A percentile compares a stretch with the other conserved stretches of the same genome.
Evolutionary conservation across 2,329 filamentous ascomycete species (phyloP).

Genomic region (Colletotrichum siamense): DNA sequence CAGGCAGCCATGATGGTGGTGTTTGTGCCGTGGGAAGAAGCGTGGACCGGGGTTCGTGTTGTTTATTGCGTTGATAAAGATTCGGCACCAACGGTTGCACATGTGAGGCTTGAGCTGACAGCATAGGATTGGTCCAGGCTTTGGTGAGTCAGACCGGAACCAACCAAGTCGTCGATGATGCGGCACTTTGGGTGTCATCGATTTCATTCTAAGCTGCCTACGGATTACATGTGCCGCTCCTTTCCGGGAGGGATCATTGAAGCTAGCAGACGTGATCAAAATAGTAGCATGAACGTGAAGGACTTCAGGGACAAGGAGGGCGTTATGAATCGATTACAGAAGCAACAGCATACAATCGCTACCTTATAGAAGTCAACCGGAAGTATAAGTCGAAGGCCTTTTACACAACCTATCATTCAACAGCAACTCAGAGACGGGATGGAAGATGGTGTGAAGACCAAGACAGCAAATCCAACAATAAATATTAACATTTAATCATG

Average conservation of each 20-base stretch:
- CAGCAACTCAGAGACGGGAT: not conserved
- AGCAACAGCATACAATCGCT: not conserved
- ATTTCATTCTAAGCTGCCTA: not conserved
- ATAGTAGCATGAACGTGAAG: not conserved
- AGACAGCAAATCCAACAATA: not conserved
- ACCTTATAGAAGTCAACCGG: not conserved
- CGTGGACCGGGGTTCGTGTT: not conserved
- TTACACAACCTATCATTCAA: not conserved
- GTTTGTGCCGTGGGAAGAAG: not conserved
- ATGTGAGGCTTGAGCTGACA: not conserved
- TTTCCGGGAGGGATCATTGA: accelerated
- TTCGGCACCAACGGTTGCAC: accelerated
- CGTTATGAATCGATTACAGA: accelerated
- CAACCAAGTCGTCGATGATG: not conserved
- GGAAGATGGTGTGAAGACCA: not conserved
- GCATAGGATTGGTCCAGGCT: not conserved
- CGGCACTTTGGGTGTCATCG: not conserved
- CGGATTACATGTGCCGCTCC: accelerated
- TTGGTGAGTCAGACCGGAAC: not conserved
- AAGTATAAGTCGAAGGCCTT: not conserved
- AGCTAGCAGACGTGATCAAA: not conserved
- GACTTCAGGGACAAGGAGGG: not conserved
- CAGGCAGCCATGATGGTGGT: not conserved
- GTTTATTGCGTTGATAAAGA: not conserved
- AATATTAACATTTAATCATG: not conserved